Base-by-base conservation (phyloP, 2,329 filamentous ascomycete species). In the Xylariaceae sp. region DNA sequence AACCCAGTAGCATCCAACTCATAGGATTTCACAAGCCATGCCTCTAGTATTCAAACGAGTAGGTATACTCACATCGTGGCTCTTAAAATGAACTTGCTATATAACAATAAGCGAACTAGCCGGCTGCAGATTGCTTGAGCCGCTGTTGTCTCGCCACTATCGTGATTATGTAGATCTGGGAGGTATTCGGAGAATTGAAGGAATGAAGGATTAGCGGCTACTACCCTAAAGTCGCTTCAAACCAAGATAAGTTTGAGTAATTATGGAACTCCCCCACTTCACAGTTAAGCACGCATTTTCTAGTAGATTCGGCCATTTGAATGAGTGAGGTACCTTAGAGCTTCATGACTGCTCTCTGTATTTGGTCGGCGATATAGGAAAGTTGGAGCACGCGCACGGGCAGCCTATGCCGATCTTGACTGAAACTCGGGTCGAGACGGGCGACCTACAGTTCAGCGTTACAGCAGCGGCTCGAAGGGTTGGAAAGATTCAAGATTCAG, bases 161-260 rank as follows among this genome's bases (percentile, higher is more conserved):
- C n/a, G 11, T 37, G 6, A 13, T 44, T 37, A 10, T 50, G 32
- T 13, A 36, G 30, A 46, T 51, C 41, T 20, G 6, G n/a, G 24
- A 45, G 20, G 13, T 2, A 46, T 35, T 46, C n/a, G 36, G 13
- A 35, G 29, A 36, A 41, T 13, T 16, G 42, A 11, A 46, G 23
- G 35, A 36, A 16, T 40, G 36, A 24, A 29, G 13, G 36, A 47
- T 16, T 47, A 18, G 27, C 50, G 42, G 27, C n/a, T 53, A 23
- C 42, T 24, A 47, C 42, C 20, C 16, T 21, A 36, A n/a, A 10
- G 26, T 30, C 36, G 26, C 26, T 7, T 39, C 33, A 41, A 8
- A 29, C 26, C 41, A 39, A 33, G 30, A 24, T n/a, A 6, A 39
- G 3, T 20, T 33, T 21, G 27, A 27, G 32, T n/a, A n/a, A n/a